These are phyloP conservation scores for Pyracantha coccinea DNA, from an alignment of 331 rosid species.

Conservation along the genomic window DNA sequence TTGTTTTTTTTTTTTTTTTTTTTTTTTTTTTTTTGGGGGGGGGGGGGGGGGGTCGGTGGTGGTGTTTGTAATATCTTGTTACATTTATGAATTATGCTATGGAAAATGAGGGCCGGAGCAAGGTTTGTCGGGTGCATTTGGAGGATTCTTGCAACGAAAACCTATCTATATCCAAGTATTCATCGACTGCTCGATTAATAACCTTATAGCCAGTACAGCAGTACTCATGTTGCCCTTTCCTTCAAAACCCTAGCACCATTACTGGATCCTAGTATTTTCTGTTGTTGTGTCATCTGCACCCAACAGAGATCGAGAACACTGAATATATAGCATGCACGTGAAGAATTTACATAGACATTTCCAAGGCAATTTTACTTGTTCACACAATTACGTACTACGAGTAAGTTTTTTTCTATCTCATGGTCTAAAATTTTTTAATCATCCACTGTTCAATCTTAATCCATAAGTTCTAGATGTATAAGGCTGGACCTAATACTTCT, in stretches of 20 bases:
- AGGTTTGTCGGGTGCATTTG: neutral
- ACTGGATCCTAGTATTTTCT: neutral
- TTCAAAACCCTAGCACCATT: neutral
- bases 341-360: neutral
- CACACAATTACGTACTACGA: neutral
- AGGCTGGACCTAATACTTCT: no score
- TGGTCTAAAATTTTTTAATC: no score
- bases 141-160: neutral
- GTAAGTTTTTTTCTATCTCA: neutral
- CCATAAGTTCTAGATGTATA: no score
- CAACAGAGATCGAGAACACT: neutral
- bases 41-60: no score
- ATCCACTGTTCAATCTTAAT: no score
- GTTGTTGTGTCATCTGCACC: neutral
- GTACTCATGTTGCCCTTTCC: neutral
- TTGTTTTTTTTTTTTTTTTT: no score
- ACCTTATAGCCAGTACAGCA: no score
- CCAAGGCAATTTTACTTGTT: neutral
- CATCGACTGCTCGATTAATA: neutral
- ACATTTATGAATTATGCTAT: no score
- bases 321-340: neutral
- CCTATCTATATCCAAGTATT: neutral
- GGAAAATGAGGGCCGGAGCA: neutral
- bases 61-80: no score
- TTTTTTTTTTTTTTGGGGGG: no score